phyloP scores from a whole-genome alignment of 768 basidiomycete species.

The Xerocomus potaroensis region DNA sequence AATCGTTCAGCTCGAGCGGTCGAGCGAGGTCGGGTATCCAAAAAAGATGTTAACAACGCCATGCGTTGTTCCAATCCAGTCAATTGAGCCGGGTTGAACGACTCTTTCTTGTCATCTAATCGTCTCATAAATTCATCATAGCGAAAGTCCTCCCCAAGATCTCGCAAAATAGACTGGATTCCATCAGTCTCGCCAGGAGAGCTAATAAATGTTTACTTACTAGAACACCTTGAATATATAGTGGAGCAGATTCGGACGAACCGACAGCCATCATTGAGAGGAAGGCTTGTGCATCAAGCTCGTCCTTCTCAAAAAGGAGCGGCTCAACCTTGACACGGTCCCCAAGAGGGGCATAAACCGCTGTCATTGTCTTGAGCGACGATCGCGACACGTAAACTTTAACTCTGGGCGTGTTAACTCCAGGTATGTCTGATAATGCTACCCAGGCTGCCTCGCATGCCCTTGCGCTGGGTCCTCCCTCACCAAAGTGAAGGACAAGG shows the following conservation, averaged over 20 bases:
- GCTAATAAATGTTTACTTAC: conserved; percentile 35
- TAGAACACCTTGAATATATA: conserved; percentile 67
- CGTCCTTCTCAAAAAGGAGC: conserved; percentile 49
- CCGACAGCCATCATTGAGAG: conserved; percentile 73
- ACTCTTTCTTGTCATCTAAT: conserved; percentile 42
- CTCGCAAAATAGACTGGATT: conserved; percentile 54
- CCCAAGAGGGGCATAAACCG: conserved; percentile 52
- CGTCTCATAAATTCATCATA: conserved; percentile 46
- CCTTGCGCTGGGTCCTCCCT: conserved; percentile 52
- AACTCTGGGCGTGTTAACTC: conserved; percentile 30
- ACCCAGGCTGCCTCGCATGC: conserved; percentile 70
- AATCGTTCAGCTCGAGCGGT: conserved; percentile 37
- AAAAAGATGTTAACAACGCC: conserved; percentile 54
- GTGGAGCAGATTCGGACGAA: conserved; percentile 54
- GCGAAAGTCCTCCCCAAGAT: conserved; percentile 56
- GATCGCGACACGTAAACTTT: conserved; percentile 58
- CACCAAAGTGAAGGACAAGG: conserved; percentile 66
- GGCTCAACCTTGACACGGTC: conserved; percentile 48
- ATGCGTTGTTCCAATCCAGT: conserved; percentile 60
- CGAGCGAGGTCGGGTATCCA: conserved; percentile 30
- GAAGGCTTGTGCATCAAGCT: conserved; percentile 66
- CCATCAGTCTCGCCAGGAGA: conserved; percentile 6
- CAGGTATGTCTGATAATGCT: conserved; percentile 35
- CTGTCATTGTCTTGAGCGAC: conserved; percentile 56
- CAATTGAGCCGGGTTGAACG: conserved; percentile 55